A percentile compares a stretch with the other conserved stretches of the same genome.
These are phyloP conservation scores for Boletus pseudopeckii DNA, from an alignment of 768 basidiomycete species.

Conservation along the genomic window DNA sequence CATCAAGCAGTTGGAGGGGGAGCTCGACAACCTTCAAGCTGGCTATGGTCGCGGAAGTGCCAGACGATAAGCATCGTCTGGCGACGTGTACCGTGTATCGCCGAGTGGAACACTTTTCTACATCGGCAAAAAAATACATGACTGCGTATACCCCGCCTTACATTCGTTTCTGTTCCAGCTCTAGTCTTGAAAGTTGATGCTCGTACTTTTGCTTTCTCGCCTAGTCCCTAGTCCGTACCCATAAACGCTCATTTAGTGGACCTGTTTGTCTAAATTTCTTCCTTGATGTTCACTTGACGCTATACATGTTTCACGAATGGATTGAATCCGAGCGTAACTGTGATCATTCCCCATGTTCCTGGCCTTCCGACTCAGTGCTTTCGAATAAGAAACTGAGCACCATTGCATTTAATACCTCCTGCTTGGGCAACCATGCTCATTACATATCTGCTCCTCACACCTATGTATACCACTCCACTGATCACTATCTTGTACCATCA, in stretches of 20 bases:
- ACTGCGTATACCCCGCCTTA: conserved; percentile 27
- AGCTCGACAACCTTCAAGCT: conserved; percentile 85
- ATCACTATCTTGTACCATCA: no score
- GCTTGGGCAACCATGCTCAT: no score
- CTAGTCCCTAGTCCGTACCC: neutral
- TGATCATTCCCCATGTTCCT: no score
- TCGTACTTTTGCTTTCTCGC: conserved; percentile 1
- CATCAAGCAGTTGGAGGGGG: conserved; percentile 88
- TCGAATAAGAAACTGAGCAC: no score
- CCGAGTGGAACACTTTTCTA: conserved; percentile 1
- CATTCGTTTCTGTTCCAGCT: conserved; percentile 18
- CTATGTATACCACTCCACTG: neutral
- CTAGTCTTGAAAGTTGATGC: conserved; percentile 6
- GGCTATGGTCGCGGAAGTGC: conserved; percentile 71
- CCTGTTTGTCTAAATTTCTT: conserved; percentile 2
- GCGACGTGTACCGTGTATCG: neutral
- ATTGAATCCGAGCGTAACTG: neutral
- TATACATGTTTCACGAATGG: conserved; percentile 15
- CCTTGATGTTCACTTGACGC: conserved; percentile 13
- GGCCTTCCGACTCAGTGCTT: no score
- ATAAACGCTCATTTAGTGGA: conserved; percentile 27
- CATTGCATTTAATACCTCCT: no score
- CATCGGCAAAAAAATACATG: conserved; percentile 6
- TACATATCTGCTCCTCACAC: no score
- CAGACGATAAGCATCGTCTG: conserved; percentile 22